Conservation (phyloP, 2,329 filamentous ascomycete genomes). For the Dactylonectria estremocensis region DNA sequence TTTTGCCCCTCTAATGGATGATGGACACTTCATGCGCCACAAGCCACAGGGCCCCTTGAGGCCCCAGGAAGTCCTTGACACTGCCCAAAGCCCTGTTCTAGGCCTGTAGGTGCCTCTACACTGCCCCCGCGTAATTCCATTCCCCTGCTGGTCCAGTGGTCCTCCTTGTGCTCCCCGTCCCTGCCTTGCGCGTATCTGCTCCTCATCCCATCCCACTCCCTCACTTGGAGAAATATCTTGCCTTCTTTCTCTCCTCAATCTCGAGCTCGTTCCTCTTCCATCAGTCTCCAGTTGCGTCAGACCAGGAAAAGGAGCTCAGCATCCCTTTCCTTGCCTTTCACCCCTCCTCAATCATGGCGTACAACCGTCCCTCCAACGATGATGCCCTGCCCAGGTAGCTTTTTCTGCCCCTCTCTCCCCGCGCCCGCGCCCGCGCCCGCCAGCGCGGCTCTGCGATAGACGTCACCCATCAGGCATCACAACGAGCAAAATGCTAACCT, state of each 20-base stretch:
- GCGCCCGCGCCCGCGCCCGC: slow-evolving; percentile 25
- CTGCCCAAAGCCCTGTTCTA: not conserved
- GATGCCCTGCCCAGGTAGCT: slow-evolving; percentile 90
- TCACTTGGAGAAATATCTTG: not conserved
- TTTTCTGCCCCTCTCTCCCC: slow-evolving; percentile 39
- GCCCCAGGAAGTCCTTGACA: not conserved
- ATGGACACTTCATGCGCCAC: slow-evolving; percentile 14
- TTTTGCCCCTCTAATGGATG: not conserved
- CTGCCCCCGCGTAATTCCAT: slow-evolving; percentile 23
- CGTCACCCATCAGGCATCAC: slow-evolving; percentile 23
- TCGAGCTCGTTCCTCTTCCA: slow-evolving; percentile 12
- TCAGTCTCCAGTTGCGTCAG: slow-evolving; percentile 16
- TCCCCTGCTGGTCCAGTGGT: not conserved
- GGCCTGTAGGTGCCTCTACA: slow-evolving; percentile 19
- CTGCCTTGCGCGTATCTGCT: slow-evolving; percentile 5
- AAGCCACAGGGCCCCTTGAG: slow-evolving; percentile 2
- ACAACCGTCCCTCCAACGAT: slow-evolving; percentile 93
- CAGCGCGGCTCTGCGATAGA: slow-evolving; percentile 39
- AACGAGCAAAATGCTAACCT: slow-evolving; percentile 46
- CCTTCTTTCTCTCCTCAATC: not conserved
- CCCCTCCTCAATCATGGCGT: slow-evolving; percentile 77
- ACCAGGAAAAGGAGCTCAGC: slow-evolving; percentile 11
- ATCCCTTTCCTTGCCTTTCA: slow-evolving; percentile 18
- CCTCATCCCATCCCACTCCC: slow-evolving; percentile 3
- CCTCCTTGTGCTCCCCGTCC: slow-evolving; percentile 2